Base-by-base conservation (phyloP, 1,139 yeast genomes). In the Entelexis paramagnoliae region DNA sequence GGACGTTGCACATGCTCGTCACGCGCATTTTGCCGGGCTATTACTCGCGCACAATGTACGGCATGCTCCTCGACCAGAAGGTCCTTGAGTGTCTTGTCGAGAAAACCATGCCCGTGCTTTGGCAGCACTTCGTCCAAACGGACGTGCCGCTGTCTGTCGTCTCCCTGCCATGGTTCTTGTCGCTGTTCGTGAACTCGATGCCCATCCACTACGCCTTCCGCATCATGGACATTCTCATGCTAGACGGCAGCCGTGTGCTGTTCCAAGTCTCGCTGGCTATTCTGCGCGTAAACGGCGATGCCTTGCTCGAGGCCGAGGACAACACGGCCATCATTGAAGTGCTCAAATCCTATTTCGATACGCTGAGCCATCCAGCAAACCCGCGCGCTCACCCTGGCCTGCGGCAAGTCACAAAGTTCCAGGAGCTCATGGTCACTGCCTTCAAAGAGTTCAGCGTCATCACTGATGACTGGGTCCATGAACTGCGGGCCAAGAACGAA, bases 21-120 rank as follows among this genome's bases (percentile, higher is more conserved):
- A 95, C 88, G 56, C 75, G 80, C 43, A 76, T 85, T 55, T 84
- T 89, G 3, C 97, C 98, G 0, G 98, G 98, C 0, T 93, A 93
- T 66, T 93, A 93, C 64, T 89, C 97, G 2, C 87, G 83, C 62
- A 91, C 97, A 2, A 93, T 93, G 99, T 91, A 89, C 63, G 99
- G 99, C 24, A 91, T 96, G 0, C 71, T 93, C 36, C 71, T 93
- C 39, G 99, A 93, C 64, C 99, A 93, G 68, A 79, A 81, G 60
- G 98, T 93, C 0, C 85, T 91, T 65, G 98, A 93, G 66, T 79
- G 88, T 1, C 73, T 93, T 55, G 95, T 91, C 0, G 87, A 83
- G 63, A 84, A 83, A 54, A 87, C 93, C 1, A 80, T 93, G 83
- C 98, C 98, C 0, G 65, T 85, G 40, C 67, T 93, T 49, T 85